Base-by-base conservation (phyloP, 176 grass and related monocot species). In the Ensete ventricosum region DNA sequence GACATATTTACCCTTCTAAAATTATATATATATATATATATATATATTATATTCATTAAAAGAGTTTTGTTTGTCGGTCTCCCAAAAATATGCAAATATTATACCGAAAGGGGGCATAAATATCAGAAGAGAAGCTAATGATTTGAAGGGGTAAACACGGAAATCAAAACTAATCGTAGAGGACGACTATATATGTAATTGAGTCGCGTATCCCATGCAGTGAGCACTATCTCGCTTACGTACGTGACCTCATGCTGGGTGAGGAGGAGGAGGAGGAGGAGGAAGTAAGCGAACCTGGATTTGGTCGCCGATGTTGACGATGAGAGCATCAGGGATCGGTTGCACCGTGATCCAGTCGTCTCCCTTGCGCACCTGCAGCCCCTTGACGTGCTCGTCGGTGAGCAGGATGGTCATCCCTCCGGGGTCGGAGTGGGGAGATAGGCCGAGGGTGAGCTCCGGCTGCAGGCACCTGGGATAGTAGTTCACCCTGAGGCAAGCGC, bases 231-330 rank as follows among this genome's bases (percentile, higher is more conserved):
- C 34, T 43, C 34, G 34, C 34, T 43, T 43, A 43, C 34, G 34
- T 43, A 43, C 34, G 34, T 43, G 34, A 43, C 4, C 34, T 43
- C 34, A 43, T 43, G 34, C 4, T 6, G 34, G 34, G 34, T 6
- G 34, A 43, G 34, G 34, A 25, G 24, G 24, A 25, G 14, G 13
- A 14, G 1, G 5, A n/a, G 16, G 49, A 8, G 16, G 49, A 19
- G 17, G 9, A 24, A 22, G 10, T 8, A 54, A 8, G 3, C 14
- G 22, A 25, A 73, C 72, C 72, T 74, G 72, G 52, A 74, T 74
- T 29, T 74, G 72, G 8, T 77, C 75, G 75, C 75, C 75, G 60
- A 77, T 51, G 75, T 77, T 63, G 9, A 77, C 60, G 60, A 77
- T 27, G 11, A 77, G 8, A 12, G 60, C 48, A 11, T 48, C 58